Base-by-base conservation (phyloP, 805 yeast genomes). In the Clavispora fructus region DNA sequence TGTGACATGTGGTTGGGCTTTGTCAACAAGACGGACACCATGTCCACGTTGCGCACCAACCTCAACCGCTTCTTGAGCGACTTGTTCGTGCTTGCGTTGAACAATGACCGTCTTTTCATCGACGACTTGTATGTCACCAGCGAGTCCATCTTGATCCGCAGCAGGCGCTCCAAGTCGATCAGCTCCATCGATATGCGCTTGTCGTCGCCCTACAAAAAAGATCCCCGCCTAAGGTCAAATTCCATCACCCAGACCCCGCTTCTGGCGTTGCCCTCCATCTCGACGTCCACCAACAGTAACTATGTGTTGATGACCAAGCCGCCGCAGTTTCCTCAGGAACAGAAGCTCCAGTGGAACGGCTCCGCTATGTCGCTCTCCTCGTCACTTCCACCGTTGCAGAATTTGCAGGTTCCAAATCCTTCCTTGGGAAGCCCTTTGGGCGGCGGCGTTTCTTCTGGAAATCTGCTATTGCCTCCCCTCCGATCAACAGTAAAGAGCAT, bases 1-100 rank as follows among this genome's bases (percentile, higher is more conserved):
- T 45, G 46, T 23, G 64, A 60, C 19, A 47, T 51, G 17, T 64
- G 68, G 68, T 33, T 63, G 39, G 50, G 51, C 17, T 54, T 54
- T 25, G 42, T 56, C 31, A 52, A 51, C 28, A 38, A 32, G 16
- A 33, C 17, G 27, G 32, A 29, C 17, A 14, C 54, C 35, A 44
- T 58, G 37, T 27, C 50, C 4, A 43, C 42, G 8, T 49, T 62
- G 38, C 50, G 53, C 35, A 43, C 47, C 4, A 50, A 55, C 30
- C 40, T 59, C 12, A 46, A 44, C 35, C 56, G 54, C 17, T 49
- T 44, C 38, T 43, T 55, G 26, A 49, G 50, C 39, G 45, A 53
- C 29, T 39, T 56, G 17, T 37, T 50, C 12, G 43, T 48, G 7
- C 42, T 48, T 12, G 45, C 51, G 6, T 31, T 46, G 28, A 48